Evolutionary conservation across 1,284 basidiomycete genomes (phyloP).

Genomic region (Leccinum glutinopallens): DNA sequence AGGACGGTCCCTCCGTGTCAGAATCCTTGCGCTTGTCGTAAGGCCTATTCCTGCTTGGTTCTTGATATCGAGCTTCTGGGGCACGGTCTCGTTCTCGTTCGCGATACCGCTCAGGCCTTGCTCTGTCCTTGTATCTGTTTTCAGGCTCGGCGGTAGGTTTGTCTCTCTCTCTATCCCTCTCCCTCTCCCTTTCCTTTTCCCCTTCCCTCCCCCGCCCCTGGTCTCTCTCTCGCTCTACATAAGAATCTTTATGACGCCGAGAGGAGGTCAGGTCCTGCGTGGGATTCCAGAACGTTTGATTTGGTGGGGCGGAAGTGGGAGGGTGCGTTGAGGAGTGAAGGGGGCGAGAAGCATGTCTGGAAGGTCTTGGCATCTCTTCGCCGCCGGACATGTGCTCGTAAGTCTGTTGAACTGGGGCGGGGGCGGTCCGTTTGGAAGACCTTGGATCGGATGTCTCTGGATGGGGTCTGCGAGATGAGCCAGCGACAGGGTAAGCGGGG

Average conservation of each 20-base stretch:
- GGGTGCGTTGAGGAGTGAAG: slow-evolving; percentile 29
- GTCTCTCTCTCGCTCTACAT: slow-evolving; percentile 30
- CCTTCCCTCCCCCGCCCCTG: slow-evolving; percentile 16
- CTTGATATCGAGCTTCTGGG: slow-evolving; percentile 29
- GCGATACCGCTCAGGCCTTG: slow-evolving; percentile 31
- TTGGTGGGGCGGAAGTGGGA: slow-evolving; percentile 23
- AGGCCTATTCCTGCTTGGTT: slow-evolving; percentile 25
- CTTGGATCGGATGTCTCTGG: slow-evolving; percentile 32
- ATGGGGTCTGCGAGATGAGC: slow-evolving; percentile 35
- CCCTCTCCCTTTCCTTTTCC: slow-evolving; percentile 18
- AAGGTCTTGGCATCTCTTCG: slow-evolving; percentile 28
- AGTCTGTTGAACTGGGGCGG: slow-evolving; percentile 20
- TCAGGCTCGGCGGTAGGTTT: slow-evolving; percentile 28
- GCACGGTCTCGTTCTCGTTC: slow-evolving; percentile 35
- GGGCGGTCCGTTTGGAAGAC: slow-evolving; percentile 18
- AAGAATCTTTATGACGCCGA: slow-evolving; percentile 27
- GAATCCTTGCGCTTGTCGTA: slow-evolving; percentile 36
- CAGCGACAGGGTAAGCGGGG: slow-evolving; percentile 19
- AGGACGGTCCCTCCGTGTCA: slow-evolving; percentile 31
- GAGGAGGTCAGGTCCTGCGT: slow-evolving; percentile 24
- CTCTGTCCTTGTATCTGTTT: slow-evolving; percentile 31
- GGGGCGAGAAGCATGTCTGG: slow-evolving; percentile 31
- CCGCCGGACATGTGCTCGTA: slow-evolving; percentile 27
- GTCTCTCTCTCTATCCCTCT: slow-evolving; percentile 25
- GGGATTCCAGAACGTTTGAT: slow-evolving; percentile 30